Evolutionary conservation across 2,329 filamentous ascomycete genomes (phyloP).

Genomic region (Leptographium procerum): DNA sequence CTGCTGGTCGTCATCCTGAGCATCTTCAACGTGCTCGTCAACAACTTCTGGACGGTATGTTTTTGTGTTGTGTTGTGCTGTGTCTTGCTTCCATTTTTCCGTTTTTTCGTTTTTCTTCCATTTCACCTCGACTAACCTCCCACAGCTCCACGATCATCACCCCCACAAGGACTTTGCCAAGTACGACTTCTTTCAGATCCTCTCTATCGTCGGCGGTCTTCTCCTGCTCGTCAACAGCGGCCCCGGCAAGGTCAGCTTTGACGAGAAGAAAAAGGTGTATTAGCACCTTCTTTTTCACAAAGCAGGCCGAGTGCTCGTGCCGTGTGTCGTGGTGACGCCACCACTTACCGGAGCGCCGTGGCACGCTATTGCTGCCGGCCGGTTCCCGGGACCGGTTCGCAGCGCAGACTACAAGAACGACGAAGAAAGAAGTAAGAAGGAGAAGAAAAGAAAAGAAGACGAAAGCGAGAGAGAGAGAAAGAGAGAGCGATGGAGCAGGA

Average conservation of each 20-base stretch:
- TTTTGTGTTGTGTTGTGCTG: not conserved
- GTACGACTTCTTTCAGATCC: slow-evolving; percentile 99
- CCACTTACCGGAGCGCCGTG: not conserved
- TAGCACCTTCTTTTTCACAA: too few species aligned
- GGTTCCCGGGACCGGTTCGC: too few species aligned
- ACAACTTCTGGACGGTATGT: slow-evolving; percentile 99
- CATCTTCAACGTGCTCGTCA: slow-evolving; percentile 92
- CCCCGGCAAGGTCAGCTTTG: slow-evolving; percentile 92
- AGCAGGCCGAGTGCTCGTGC: too few species aligned
- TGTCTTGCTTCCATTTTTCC: not conserved
- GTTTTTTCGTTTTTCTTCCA: not conserved
- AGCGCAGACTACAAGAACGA: not conserved
- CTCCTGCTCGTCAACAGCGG: slow-evolving; percentile 97
- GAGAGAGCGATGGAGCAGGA: not conserved
- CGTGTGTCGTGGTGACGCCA: not conserved
- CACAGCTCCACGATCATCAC: slow-evolving; percentile 93
- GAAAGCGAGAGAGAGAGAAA: too few species aligned
- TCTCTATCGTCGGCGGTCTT: slow-evolving; percentile 95
- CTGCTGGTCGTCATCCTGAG: slow-evolving; percentile 91
- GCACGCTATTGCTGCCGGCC: not conserved
- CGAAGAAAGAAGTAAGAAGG: not conserved
- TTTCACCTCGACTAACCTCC: slow-evolving; percentile 15
- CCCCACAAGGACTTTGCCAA: slow-evolving; percentile 99
- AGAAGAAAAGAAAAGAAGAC: too few species aligned
- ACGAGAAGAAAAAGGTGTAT: slow-evolving; percentile 99